Percentiles rank a stretch among this genome's conserved stretches.
phyloP scores from a whole-genome alignment of 352 stramenopile genomes.

The Pythium folliculosum region DNA sequence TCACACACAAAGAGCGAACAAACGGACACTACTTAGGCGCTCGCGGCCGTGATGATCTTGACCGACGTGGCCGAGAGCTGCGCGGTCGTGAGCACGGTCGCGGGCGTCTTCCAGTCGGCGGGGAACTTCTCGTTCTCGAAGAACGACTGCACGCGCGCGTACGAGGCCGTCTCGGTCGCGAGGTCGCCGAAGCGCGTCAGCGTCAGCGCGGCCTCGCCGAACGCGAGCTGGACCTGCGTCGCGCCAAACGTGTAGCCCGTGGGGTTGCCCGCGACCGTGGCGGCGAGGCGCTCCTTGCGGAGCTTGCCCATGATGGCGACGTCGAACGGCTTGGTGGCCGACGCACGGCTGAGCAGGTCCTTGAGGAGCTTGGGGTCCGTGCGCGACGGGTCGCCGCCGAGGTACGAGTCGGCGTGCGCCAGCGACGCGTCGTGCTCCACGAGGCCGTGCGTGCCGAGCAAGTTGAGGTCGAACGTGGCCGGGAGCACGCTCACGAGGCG shows the following conservation, averaged over 20 bases:
- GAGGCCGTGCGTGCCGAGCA: slow-evolving; percentile 47
- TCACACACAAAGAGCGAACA: neutral
- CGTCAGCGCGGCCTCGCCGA: slow-evolving; percentile 7
- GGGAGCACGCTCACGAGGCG: slow-evolving; percentile 36
- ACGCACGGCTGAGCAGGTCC: slow-evolving; percentile 33
- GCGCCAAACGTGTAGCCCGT: slow-evolving; percentile 12
- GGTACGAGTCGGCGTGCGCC: slow-evolving; percentile 38
- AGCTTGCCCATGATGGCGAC: slow-evolving; percentile 21
- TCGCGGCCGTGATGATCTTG: slow-evolving; percentile 9
- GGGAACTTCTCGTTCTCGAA: slow-evolving; percentile 39
- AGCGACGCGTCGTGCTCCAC: slow-evolving; percentile 58
- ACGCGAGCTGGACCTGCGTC: slow-evolving; percentile 4
- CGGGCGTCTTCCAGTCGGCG: slow-evolving; percentile 17
- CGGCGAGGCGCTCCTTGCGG: slow-evolving; percentile 5
- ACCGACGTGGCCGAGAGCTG: neutral
- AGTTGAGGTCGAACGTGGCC: slow-evolving; percentile 42
- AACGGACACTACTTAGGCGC: neutral
- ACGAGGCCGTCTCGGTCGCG: slow-evolving; percentile 10
- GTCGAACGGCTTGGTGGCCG: slow-evolving; percentile 9
- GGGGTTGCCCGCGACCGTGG: too few species aligned
- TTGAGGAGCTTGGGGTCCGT: slow-evolving; percentile 30
- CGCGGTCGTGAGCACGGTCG: slow-evolving; percentile 16
- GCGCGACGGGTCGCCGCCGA: slow-evolving; percentile 33
- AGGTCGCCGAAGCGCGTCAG: slow-evolving; percentile 6
- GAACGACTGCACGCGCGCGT: slow-evolving; percentile 27